Percentiles rank a stretch among this genome's conserved stretches.
These are phyloP conservation scores for Crataegus laevigata DNA, from an alignment of 306 rosid species.

Conservation along the genomic window DNA sequence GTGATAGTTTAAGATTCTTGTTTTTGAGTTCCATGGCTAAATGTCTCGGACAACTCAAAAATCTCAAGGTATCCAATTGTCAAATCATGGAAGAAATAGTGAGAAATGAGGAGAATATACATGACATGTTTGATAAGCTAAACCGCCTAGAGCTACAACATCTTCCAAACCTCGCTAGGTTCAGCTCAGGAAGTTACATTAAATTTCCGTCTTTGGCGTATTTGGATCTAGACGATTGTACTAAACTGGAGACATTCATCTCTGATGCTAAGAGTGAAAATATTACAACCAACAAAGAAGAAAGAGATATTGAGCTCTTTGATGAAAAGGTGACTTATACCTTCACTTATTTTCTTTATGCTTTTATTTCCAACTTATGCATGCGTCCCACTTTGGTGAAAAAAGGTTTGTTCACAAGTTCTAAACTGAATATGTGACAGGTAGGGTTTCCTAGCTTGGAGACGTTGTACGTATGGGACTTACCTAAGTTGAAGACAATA, in stretches of 20 bases:
- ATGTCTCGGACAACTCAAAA: too few relatives aligned
- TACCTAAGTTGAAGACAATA: background rate
- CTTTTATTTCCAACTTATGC: background rate
- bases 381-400: background rate
- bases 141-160: background rate
- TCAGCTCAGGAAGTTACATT: background rate
- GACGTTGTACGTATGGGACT: background rate
- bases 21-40: too few relatives aligned
- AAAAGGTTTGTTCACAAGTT: background rate
- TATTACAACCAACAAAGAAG: background rate
- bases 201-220: background rate
- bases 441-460: background rate
- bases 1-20: too few relatives aligned
- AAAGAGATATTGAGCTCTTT: background rate
- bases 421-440: background rate
- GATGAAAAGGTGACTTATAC: background rate
- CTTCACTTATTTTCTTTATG: background rate
- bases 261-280: too few relatives aligned
- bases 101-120: background rate
- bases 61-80: too few relatives aligned
- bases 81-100: conserved; percentile 14
- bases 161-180: background rate
- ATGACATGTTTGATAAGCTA: background rate
- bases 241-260: background rate
- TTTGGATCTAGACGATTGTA: background rate